Base-by-base conservation (phyloP, 257 asterid genomes). In the Linderniella brevidens region DNA sequence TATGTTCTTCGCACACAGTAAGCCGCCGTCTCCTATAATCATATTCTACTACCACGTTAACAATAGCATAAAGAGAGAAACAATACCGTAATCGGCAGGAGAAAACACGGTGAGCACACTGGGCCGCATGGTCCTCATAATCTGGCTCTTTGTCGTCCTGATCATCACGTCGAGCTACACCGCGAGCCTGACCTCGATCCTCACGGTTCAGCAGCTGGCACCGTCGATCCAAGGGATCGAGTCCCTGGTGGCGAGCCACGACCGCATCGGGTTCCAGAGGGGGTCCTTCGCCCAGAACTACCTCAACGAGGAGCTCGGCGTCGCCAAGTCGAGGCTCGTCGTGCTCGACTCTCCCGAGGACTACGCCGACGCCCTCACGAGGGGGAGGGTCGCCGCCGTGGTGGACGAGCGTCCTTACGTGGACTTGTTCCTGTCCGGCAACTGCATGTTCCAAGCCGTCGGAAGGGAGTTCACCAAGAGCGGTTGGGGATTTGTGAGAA, bases 401-500 rank as follows among this genome's bases (percentile, higher is more conserved):
- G 93, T 84, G 32, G 92, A 85, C 51, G 93, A 80, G 50, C 78
- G 71, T 15, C 92, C 93, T 0, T 85, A 85, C 0, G 58, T 80
- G 19, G 92, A 80, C 61, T 49, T 71, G 20, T 85, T 85, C n/a
- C 78, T 85, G 42, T 68, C 85, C 1, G 54, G 68, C 4, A 53
- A 77, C 68, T 80, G 95, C 67, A 59, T 18, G 61, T 76, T 74
- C 60, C 83, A 67, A 51, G 39, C 35, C 5, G 95, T 80, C 35
- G 95, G 93, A 36, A 70, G 49, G 37, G 82, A 77, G 64, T 80
- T 84, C 67, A 80, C 95, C 3, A 73, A 55, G 55, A 75, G 82
- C 12, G 86, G 93, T 0, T 77, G 86, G 95, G 95, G 93, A 46
- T 84, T 80, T 39, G 95, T 83, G 56, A 77, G 93, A 64, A 35